Evolutionary conservation across 306 rosid genomes (phyloP), one percentile per base, ranked within the genome.

Genomic region (Cicer arietinum): DNA sequence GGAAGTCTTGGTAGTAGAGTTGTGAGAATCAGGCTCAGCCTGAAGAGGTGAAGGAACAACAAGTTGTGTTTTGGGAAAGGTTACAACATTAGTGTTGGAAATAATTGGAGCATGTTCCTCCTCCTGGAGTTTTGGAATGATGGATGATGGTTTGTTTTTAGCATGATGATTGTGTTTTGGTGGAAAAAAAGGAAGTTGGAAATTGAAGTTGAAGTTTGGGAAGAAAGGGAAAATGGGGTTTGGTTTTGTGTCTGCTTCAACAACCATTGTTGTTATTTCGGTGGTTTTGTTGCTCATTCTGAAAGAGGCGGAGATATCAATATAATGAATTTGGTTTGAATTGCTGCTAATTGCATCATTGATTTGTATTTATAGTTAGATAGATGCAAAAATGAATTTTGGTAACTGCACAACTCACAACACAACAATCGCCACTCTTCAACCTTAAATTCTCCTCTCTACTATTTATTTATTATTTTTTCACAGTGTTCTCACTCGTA

Each of bases 21-120:
- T 81, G 1, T 88, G 87, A 39, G 58, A 75, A 3, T 91, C 90
- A 47, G 69, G 65, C 20, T 94, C 90, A 56, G 82, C 74, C 74
- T 85, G 84, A 80, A 86, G 67, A 8, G 93, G 84, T 1, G 88
- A 76, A 22, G 89, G 84, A 69, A 76, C 85, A 39, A 57, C 72
- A 9, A 73, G 10, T 39, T 90, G 81, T 11, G 83, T 56, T 41
- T 86, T 88, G 0, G 99, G 92, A 48, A 92, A 90, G 37, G 78
- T 78, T 1, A 87, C 96, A 2, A 60, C 45, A 12, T 37, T 60
- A 0, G 37, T 30, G 37, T 30, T 30, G 37, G 37, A 4, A 30
- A 30, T 3, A 30, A 30, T 30, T 30, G n/a, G 42, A 59, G 16
- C 35, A 14, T 7, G 12, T 6, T 17, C 75, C 64, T 66, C 11